These are phyloP conservation scores for Darksidea phi DNA, from an alignment of 495 filamentous ascomycete species.

Conservation along the genomic window DNA sequence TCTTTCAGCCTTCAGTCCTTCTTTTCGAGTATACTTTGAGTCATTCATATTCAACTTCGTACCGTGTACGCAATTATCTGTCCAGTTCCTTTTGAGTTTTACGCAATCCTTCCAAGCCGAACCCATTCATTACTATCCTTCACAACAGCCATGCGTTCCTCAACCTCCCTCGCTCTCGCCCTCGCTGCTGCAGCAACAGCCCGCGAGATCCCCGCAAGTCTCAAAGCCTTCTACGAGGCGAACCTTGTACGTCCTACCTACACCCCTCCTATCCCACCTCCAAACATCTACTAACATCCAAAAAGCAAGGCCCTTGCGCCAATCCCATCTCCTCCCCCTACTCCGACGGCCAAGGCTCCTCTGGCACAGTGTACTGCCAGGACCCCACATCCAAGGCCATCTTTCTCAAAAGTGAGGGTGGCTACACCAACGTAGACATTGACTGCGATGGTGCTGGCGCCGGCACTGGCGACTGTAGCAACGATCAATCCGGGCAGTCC, in stretches of 20 bases:
- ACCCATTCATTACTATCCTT: neutral
- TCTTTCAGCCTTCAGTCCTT: too few species aligned
- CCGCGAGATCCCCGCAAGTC: slow-evolving; percentile 22
- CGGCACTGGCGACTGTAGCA: slow-evolving; percentile 50
- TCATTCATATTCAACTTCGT: too few species aligned
- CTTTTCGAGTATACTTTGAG: too few species aligned
- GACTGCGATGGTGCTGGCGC: slow-evolving; percentile 64
- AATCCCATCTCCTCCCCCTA: slow-evolving; percentile 23
- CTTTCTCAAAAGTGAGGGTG: slow-evolving; percentile 31
- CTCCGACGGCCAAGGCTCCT: slow-evolving; percentile 10
- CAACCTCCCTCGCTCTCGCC: neutral
- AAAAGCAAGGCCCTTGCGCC: slow-evolving; percentile 9
- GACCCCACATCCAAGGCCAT: slow-evolving; percentile 22
- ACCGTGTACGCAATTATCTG: too few species aligned
- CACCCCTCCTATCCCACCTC: neutral
- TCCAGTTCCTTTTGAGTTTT: neutral
- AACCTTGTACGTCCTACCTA: slow-evolving; percentile 4
- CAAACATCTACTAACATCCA: slow-evolving; percentile 1
- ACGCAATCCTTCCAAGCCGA: neutral
- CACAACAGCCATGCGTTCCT: neutral
- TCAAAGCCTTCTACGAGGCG: slow-evolving; percentile 23
- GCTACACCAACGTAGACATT: slow-evolving; percentile 67
- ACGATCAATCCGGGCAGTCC: slow-evolving; percentile 53
- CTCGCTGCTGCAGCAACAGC: slow-evolving; percentile 11
- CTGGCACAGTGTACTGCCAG: slow-evolving; percentile 36